A percentile compares a stretch with the other conserved stretches of the same genome.
These are phyloP conservation scores for Graphiopsis chlorocephala DNA, from an alignment of 2,329 filamentous ascomycete species.

Conservation along the genomic window DNA sequence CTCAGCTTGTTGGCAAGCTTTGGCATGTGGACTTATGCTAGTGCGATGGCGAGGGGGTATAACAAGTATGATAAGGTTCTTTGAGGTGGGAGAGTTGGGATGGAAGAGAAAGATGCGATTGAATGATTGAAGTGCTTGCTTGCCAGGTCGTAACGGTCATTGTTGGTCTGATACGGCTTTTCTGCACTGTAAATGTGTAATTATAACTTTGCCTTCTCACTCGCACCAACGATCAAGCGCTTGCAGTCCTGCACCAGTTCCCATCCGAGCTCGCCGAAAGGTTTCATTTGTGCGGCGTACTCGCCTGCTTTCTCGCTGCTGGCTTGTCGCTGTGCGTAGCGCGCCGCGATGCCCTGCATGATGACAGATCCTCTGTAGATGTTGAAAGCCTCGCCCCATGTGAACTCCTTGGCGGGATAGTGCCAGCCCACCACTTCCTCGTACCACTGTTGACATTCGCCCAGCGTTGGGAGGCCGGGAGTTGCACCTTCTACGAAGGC, in stretches of 20 bases:
- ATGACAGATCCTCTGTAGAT: slow-evolving; percentile 60
- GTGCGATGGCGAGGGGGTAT: slow-evolving; percentile 51
- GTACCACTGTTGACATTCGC: slow-evolving; percentile 66
- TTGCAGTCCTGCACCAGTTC: slow-evolving; percentile 56
- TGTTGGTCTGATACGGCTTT: background rate
- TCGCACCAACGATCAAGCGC: slow-evolving; percentile 35
- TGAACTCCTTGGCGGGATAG: slow-evolving; percentile 54
- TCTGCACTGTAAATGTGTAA: background rate
- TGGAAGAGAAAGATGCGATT: background rate
- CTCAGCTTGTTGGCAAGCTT: slow-evolving; percentile 76
- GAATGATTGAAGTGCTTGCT: background rate
- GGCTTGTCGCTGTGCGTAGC: slow-evolving; percentile 80
- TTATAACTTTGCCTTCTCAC: slow-evolving; percentile 22
- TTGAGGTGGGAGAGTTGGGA: background rate
- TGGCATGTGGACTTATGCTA: slow-evolving; percentile 76
- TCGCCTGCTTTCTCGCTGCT: slow-evolving; percentile 78
- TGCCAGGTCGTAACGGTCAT: background rate
- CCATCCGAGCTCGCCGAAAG: slow-evolving; percentile 79
- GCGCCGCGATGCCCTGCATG: slow-evolving; percentile 88
- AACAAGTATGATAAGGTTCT: slow-evolving; percentile 10
- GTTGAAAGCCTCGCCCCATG: slow-evolving; percentile 64
- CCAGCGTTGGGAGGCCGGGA: slow-evolving; percentile 62
- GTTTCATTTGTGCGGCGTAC: slow-evolving; percentile 66
- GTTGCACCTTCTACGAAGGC: slow-evolving; percentile 63
- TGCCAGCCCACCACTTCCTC: slow-evolving; percentile 68